A percentile compares a stretch with the other conserved stretches of the same genome.
These are phyloP conservation scores for Aspergillus proliferans DNA, from an alignment of 2,329 filamentous ascomycete genomes.

Conservation along the genomic window DNA sequence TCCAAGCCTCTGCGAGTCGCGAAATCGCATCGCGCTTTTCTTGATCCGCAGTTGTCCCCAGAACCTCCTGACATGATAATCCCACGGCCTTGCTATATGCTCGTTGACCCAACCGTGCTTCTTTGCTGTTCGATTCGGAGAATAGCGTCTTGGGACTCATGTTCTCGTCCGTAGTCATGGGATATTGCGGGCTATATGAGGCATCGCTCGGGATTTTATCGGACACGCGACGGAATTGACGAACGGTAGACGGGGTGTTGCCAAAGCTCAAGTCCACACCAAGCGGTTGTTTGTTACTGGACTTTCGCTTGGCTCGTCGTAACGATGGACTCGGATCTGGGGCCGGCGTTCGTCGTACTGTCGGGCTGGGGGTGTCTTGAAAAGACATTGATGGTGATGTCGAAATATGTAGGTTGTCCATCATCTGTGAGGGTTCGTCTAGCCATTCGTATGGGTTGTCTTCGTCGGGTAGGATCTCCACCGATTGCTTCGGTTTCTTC, in stretches of 20 bases:
- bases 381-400: slow-evolving; percentile 37
- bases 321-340: slow-evolving; percentile 40
- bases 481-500: slow-evolving; percentile 52
- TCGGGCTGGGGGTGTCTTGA: slow-evolving; percentile 54
- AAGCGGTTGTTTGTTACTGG: slow-evolving; percentile 65
- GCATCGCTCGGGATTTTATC: slow-evolving; percentile 48
- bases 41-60: slow-evolving; percentile 66
- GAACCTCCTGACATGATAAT: slow-evolving; percentile 73
- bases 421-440: slow-evolving; percentile 33
- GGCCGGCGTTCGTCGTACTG: slow-evolving; percentile 43
- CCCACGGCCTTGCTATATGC: slow-evolving; percentile 78
- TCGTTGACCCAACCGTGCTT: slow-evolving; percentile 73
- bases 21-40: slow-evolving; percentile 79
- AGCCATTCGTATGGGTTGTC: slow-evolving; percentile 30
- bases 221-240: slow-evolving; percentile 84
- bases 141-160: slow-evolving; percentile 29
- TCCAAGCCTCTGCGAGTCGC: slow-evolving; percentile 78
- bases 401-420: slow-evolving; percentile 34
- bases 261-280: slow-evolving; percentile 89
- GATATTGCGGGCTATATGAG: slow-evolving; percentile 16
- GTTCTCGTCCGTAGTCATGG: slow-evolving; percentile 35
- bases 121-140: slow-evolving; percentile 55
- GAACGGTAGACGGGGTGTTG: slow-evolving; percentile 84
- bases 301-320: slow-evolving; percentile 35
- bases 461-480: slow-evolving; percentile 38